Conservation (phyloP, 768 basidiomycete species). For the Cystoderma amianthinum region DNA sequence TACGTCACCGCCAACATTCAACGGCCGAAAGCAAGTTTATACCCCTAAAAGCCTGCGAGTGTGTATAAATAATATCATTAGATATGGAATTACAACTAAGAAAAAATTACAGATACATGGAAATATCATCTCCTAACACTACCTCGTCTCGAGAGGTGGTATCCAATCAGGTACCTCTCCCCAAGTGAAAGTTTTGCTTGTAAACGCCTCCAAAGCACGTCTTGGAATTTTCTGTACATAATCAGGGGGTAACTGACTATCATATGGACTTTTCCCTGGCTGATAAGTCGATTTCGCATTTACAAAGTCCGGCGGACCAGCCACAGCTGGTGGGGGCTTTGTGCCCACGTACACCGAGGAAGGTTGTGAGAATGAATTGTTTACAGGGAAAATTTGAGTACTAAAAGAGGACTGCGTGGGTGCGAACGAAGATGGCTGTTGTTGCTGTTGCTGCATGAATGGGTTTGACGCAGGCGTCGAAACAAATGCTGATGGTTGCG, state of each 20-base stretch:
- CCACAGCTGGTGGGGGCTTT: background rate
- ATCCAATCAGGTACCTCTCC: conserved; percentile 67
- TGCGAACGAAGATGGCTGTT: background rate
- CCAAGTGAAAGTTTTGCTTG: conserved; percentile 54
- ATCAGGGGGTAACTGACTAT: conserved; percentile 45
- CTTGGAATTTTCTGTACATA: conserved; percentile 52
- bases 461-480: background rate
- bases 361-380: background rate
- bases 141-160: conserved; percentile 46
- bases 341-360: background rate
- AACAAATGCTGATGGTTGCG: background rate
- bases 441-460: background rate
- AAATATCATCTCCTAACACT: background rate
- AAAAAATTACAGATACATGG: no score
- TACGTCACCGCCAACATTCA: no score
- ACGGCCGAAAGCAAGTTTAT: no score
- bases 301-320: conserved; percentile 18
- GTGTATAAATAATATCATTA: no score
- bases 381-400: background rate
- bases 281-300: conserved; percentile 19
- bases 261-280: conserved; percentile 49
- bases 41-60: no score
- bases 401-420: background rate
- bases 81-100: no score
- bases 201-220: conserved; percentile 45